Base-by-base conservation (phyloP, 768 basidiomycete genomes). In the Amyloporia xantha region DNA sequence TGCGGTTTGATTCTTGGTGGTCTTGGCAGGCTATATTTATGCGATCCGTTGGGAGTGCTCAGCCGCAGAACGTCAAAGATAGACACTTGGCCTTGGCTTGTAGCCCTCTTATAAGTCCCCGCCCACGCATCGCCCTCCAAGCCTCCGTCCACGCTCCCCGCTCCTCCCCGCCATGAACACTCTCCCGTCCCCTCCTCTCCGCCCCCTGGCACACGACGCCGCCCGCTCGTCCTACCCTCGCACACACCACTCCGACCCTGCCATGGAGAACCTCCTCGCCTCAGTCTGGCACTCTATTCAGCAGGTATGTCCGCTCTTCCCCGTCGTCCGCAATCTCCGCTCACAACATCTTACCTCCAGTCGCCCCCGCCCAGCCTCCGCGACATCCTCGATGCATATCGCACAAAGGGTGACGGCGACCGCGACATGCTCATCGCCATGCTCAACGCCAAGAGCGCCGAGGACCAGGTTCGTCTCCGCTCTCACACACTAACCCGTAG, bases 401-500 rank as follows among this genome's bases (percentile, higher is more conserved):
- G 78, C 49, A 68, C 81, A 33, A 88, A 84, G 60, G 93, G 93
- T 52, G 89, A 93, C 52, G 92, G 91, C 37, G 93, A 96, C 73
- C 77, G 92, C 20, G 91, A 94, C 45, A 86, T 94, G 81, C 74
- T 96, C 19, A 75, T 95, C 28, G 80, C 90, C 56, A 87, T 96
- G 77, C 73, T 96, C 43, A 91, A 86, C 52, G 91, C 92, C 61
- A 96, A 96, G 72, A 78, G 82, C 40, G 85, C 93, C 11, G 93
- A 96, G 64, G 93, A 96, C 62, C 87, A 95, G 78, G 91, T 90
- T 20, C 59, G 55, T 44, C 28, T 19, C 4, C 45, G 17, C 42
- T 27, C 46, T 3, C 40, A 27, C n/a, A 49, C 48, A 21, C 26
- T 35, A 17, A 43, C 42, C 43, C 23, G 21, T 40, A 44, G 20